Base-by-base conservation (phyloP, 352 stramenopile species). In the Phytophthora fragariae region DNA sequence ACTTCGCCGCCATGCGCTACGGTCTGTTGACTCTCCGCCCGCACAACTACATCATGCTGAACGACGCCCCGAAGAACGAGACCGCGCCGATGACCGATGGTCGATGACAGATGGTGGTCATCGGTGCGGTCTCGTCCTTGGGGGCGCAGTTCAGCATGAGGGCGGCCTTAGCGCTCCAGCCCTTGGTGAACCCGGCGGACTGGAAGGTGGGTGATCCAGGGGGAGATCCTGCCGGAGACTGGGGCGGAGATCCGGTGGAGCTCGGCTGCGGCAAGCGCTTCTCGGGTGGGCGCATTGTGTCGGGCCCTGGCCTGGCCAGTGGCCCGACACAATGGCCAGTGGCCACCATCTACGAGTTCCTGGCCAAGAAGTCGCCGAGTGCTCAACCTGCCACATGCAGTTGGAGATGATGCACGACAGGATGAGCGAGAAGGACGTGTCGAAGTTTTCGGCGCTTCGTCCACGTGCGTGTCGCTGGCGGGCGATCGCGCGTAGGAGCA, bases 1-100 rank as follows among this genome's bases (percentile, higher is more conserved):
- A 99, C 78, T 99, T 99, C 81, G 94, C 97, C 0, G 97, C 92
- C 39, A 97, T 98, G 77, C 97, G 97, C 50, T 99, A 99, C 79
- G 97, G 97, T 9, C 86, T 98, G 37, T 79, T 99, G 14, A 99
- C 97, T 41, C 84, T 99, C 19, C 88, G 98, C 73, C 76, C 88
- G 9, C 83, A 97, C 62, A 90, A 96, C 62, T 97, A 98, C 77
- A 91, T 97, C n/a, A 72, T 96, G 29, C 81, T 93, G 17, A 93
- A 97, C 76, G 84, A 94, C 49, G 89, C 72, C 19, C 76, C 81
- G 3, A 80, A 79, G 52, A 77, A 88, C 55, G 82, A 93, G 60
- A 76, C 82, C 15, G 93, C 87, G 35, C 95, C 96, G 12, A 99
- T 98, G 65, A 96, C 92, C 53, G 98, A 21, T 21, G 19, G 19